Evolutionary conservation across 192 early-diverging fungal species (phyloP).

Genomic region (Backusella macrospora): DNA sequence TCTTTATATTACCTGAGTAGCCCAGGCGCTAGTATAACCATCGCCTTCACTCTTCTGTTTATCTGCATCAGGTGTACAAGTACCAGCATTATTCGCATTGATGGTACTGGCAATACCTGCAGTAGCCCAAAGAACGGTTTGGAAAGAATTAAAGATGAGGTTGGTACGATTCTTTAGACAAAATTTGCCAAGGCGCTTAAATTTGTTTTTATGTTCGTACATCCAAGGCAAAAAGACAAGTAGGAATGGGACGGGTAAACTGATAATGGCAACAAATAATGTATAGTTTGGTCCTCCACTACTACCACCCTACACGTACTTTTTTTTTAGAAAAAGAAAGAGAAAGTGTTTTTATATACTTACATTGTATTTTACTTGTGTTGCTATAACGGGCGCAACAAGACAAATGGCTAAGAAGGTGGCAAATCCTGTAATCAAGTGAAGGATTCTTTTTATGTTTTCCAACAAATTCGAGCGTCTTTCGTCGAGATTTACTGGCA

Average conservation of each 20-base stretch:
- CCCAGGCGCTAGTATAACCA: constrained; percentile 29
- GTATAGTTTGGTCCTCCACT: constrained; percentile 37
- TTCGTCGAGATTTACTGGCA: constrained; percentile 32
- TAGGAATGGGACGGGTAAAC: constrained; percentile 24
- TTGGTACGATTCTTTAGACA: constrained; percentile 34
- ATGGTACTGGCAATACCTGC: constrained; percentile 39
- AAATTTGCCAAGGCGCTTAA: constrained; percentile 42
- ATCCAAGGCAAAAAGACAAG: constrained; percentile 42
- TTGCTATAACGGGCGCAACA: constrained; percentile 37
- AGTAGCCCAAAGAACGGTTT: constrained; percentile 30
- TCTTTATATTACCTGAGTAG: constrained; percentile 27
- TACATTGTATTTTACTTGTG: constrained; percentile 35
- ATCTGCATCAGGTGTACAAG: constrained; percentile 26
- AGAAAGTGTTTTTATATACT: constrained; percentile 2
- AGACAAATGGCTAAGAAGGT: constrained; percentile 31
- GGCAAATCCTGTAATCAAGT: constrained; percentile 17
- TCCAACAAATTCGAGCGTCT: constrained; percentile 18
- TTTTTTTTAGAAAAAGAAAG: neutral
- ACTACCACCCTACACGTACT: constrained; percentile 26
- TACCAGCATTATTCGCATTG: constrained; percentile 23
- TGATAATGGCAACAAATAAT: constrained; percentile 30
- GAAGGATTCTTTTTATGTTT: constrained; percentile 24
- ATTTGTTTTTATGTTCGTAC: constrained; percentile 39
- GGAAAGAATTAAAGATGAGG: constrained; percentile 34
- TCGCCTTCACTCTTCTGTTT: constrained; percentile 19